A percentile compares a stretch with the other conserved stretches of the same genome.
Conservation (phyloP, 2,329 filamentous ascomycete genomes). For the Madurella fahalii region DNA sequence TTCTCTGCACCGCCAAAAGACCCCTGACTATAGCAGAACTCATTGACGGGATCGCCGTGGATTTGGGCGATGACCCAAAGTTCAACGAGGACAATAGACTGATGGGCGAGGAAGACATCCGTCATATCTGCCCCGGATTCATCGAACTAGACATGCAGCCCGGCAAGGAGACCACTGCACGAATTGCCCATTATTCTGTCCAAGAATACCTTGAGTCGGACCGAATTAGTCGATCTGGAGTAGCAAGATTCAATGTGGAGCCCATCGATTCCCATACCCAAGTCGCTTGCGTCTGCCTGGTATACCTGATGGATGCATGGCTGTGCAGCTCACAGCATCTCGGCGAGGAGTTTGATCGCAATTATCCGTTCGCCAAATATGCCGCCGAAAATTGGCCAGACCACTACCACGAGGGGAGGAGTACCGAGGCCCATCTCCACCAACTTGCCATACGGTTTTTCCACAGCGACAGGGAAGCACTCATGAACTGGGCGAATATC, state of each 20-base stretch:
- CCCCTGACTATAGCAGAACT: conserved; percentile 13
- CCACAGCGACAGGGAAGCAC: not conserved
- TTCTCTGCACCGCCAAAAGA: conserved; percentile 13
- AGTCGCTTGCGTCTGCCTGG: conserved; percentile 15
- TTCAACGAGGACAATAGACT: conserved; percentile 16
- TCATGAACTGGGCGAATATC: not conserved
- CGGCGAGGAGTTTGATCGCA: not conserved
- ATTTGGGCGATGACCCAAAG: conserved; percentile 14
- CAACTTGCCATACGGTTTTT: not conserved
- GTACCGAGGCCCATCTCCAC: not conserved
- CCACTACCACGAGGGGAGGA: not conserved
- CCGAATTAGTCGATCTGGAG: not conserved
- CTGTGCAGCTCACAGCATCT: not conserved
- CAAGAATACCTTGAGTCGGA: conserved; percentile 18
- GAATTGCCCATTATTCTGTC: conserved; percentile 19
- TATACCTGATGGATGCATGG: conserved; percentile 11
- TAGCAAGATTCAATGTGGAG: conserved; percentile 6
- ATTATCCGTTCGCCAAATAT: not conserved
- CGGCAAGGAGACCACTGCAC: not conserved
- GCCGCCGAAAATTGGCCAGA: not conserved
- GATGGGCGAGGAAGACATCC: conserved; percentile 7
- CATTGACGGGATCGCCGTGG: conserved; percentile 18
- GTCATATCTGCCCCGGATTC: conserved; percentile 17
- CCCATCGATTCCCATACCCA: conserved; percentile 10
- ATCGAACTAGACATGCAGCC: conserved; percentile 5